Percentiles rank a stretch among this genome's conserved stretches.
Conservation (phyloP, 306 rosid genomes). For the Ceratonia siliqua region DNA sequence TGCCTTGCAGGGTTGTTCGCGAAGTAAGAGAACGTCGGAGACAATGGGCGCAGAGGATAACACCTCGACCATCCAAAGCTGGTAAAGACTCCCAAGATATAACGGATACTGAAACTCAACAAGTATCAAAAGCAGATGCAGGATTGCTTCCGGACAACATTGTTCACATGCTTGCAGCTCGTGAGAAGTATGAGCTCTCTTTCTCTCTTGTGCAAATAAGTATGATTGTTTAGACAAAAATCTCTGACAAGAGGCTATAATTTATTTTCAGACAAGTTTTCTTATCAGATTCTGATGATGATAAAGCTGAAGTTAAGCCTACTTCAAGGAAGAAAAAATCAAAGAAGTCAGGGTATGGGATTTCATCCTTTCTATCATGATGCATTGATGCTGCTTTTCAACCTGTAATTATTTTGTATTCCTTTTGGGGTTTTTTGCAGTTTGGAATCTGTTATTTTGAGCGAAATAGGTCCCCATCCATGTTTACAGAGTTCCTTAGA, state of each 20-base stretch:
- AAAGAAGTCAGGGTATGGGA: slow-evolving; percentile 64
- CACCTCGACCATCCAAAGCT: slow-evolving; percentile 46
- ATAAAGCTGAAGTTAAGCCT: slow-evolving; percentile 48
- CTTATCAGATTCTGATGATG: slow-evolving; percentile 60
- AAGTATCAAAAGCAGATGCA: slow-evolving; percentile 33
- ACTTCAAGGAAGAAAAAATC: slow-evolving; percentile 58
- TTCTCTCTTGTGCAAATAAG: background rate
- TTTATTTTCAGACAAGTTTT: slow-evolving; percentile 59
- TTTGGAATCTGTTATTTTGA: slow-evolving; percentile 58
- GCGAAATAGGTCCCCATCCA: slow-evolving; percentile 56
- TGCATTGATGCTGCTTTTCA: slow-evolving; percentile 8
- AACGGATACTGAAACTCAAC: slow-evolving; percentile 36
- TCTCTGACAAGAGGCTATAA: slow-evolving; percentile 28
- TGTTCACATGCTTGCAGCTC: slow-evolving; percentile 74
- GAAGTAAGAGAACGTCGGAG: slow-evolving; percentile 78
- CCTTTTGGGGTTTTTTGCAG: slow-evolving; percentile 52
- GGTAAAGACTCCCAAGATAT: slow-evolving; percentile 40
- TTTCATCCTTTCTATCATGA: slow-evolving; percentile 4
- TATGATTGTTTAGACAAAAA: background rate
- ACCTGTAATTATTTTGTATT: background rate
- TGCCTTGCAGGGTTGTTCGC: slow-evolving; percentile 56
- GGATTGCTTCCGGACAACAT: slow-evolving; percentile 81
- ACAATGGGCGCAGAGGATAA: slow-evolving; percentile 66
- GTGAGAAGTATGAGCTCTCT: slow-evolving; percentile 54
- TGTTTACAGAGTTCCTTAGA: slow-evolving; percentile 70